A percentile compares a stretch with the other conserved stretches of the same genome.
Conservation (phyloP, 2,329 filamentous ascomycete genomes). For the Pleomassaria siparia region DNA sequence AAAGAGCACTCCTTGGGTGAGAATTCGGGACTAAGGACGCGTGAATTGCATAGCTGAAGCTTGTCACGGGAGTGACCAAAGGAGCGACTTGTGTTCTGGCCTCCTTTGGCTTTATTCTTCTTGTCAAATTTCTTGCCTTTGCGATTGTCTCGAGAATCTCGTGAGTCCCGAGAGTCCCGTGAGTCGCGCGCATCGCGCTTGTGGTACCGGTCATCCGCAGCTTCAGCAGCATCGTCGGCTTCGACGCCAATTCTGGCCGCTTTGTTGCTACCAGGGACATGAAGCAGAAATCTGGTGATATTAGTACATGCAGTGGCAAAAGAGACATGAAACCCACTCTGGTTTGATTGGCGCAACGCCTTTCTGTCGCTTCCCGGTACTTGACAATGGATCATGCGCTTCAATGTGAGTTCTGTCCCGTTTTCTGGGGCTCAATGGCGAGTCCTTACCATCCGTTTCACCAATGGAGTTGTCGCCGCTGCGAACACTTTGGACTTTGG, state of each 20-base stretch:
- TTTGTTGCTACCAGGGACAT: slow-evolving; percentile 29
- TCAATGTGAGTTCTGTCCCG: slow-evolving; percentile 35
- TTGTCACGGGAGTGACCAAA: slow-evolving; percentile 81
- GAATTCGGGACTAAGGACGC: slow-evolving; percentile 74
- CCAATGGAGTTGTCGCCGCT: slow-evolving; percentile 13
- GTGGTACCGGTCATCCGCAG: slow-evolving; percentile 50
- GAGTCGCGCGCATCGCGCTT: slow-evolving; percentile 39
- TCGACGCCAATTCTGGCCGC: slow-evolving; percentile 28
- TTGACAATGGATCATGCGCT: slow-evolving; percentile 20
- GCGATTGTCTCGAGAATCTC: slow-evolving; percentile 28
- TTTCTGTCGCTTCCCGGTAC: slow-evolving; percentile 36
- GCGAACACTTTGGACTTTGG: slow-evolving; percentile 10
- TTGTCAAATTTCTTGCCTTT: slow-evolving; percentile 52
- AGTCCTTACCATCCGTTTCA: slow-evolving; percentile 27
- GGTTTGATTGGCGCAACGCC: slow-evolving; percentile 72
- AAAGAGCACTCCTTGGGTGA: slow-evolving; percentile 74
- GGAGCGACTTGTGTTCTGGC: slow-evolving; percentile 80
- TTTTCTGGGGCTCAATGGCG: slow-evolving; percentile 39
- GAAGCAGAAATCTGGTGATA: slow-evolving; percentile 35
- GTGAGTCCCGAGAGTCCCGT: slow-evolving; percentile 34
- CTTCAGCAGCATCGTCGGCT: slow-evolving; percentile 62
- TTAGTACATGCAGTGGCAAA: slow-evolving; percentile 19
- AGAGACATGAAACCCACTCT: slow-evolving; percentile 53
- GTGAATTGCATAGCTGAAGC: slow-evolving; percentile 74
- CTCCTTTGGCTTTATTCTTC: slow-evolving; percentile 65